Evolutionary conservation across 2,329 filamentous ascomycete genomes (phyloP), one percentile per base, ranked within the genome.

Genomic region (Pseudogymnoascus sp.): DNA sequence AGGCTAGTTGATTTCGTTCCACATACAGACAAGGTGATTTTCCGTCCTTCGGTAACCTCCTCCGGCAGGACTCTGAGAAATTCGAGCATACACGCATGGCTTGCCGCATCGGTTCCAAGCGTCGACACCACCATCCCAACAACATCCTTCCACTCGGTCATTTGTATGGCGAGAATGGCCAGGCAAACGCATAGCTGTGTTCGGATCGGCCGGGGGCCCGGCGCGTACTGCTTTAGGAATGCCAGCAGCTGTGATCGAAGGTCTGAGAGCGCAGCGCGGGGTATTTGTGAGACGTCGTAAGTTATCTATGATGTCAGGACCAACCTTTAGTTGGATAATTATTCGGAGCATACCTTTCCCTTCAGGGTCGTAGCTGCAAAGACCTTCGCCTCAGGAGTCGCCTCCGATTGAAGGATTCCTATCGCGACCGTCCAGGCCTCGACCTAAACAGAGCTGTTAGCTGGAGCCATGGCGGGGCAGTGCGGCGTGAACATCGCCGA

Each of bases 11-110:
- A 72, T 78, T 76, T 81, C 80, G 81, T 81, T 89, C 87, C 84
- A 93, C 91, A 81, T 95, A 96, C 93, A 86, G 91, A 93, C 79
- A 99, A 84, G 83, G 92, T 96, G 84, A 99, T 97, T 82, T 98
- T 99, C 79, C 95, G 91, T 79, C 95, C 95, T 83, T 99, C 93
- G 70, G 91, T 98, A 74, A 99, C 95, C 84, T 99, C 95, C 82
- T 99, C 95, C 63, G 95, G 95, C 68, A 99, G 87, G 72, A 99
- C 93, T 76, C 91, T 92, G 68, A 99, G 83, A 77, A 99, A 99
- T 77, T 99, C 95, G 73, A 99, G 82, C 72, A 98, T 89, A 75
- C 90, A 95, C 68, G 92, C 86, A 71, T 95, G 86, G 74, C 89
- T 91, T 72, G 88, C 86, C 65, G 89, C 85, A 72, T 89, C 89